phyloP scores from a whole-genome alignment of 139 green algal species.

The Monoraphidium neglectum region DNA sequence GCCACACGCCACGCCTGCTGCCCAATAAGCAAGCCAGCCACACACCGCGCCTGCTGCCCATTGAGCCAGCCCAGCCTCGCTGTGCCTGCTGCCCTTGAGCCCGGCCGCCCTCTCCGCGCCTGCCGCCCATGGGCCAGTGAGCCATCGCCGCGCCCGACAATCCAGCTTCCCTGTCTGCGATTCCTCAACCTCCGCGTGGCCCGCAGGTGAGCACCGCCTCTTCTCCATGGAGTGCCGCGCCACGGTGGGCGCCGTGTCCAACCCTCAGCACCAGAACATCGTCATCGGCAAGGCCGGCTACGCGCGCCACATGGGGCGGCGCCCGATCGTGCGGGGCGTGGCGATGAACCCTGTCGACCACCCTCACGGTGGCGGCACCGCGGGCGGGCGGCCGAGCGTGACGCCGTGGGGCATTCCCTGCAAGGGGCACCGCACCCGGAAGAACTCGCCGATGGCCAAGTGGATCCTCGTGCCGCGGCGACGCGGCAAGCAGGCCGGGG shows the following conservation, averaged over 20 bases:
- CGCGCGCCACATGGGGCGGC: constrained; percentile 58
- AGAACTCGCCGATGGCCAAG: constrained; percentile 60
- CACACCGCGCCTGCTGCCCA: too few species aligned
- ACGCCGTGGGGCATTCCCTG: constrained; percentile 88
- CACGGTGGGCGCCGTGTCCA: constrained; percentile 88
- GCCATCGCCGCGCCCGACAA: too few species aligned
- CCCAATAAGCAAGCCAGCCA: too few species aligned
- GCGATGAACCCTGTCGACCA: constrained; percentile 98
- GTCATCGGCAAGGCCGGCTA: constrained; percentile 85
- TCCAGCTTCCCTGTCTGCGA: too few species aligned
- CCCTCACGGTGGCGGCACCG: constrained; percentile 84
- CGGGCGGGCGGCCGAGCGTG: constrained; percentile 74
- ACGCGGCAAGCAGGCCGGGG: neutral
- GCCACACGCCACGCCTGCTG: too few species aligned
- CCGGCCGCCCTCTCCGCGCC: too few species aligned
- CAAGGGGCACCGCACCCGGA: constrained; percentile 88
- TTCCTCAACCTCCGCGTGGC: too few species aligned
- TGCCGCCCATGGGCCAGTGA: too few species aligned
- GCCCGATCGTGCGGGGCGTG: constrained; percentile 73
- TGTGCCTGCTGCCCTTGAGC: too few species aligned
- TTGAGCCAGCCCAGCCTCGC: too few species aligned
- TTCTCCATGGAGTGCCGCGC: constrained; percentile 78
- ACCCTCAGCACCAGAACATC: constrained; percentile 82
- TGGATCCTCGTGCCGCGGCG: constrained; percentile 58
- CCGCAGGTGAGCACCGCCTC: constrained; percentile 71